Percentiles rank a stretch among this genome's conserved stretches.
Evolutionary conservation across 441 rosid species (phyloP).

Genomic region (Gossypium trilobum): DNA sequence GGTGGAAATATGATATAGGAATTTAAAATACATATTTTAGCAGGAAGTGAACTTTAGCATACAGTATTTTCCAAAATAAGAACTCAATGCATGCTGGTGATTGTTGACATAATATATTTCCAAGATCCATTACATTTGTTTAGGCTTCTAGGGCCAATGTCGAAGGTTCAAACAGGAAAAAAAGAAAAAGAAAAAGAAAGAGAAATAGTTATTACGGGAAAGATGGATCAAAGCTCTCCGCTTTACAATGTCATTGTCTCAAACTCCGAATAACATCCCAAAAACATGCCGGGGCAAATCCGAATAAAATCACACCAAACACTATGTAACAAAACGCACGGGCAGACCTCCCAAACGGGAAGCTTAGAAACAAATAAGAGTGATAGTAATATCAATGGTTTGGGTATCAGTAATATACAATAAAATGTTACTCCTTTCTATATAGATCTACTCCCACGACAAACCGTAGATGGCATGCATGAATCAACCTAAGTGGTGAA

Average conservation of each 20-base stretch:
- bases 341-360: slow-evolving; percentile 7
- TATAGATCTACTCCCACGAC: slow-evolving; percentile 7
- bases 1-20: not conserved
- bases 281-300: slow-evolving; percentile 27
- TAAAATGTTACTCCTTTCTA: slow-evolving; percentile 20
- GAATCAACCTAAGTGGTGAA: slow-evolving; percentile 2
- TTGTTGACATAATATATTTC: not conserved
- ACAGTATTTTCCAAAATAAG: not conserved
- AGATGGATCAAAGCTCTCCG: slow-evolving; percentile 4
- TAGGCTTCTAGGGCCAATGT: not conserved
- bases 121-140: not conserved
- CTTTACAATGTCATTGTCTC: slow-evolving; percentile 8
- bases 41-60: not conserved
- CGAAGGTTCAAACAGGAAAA: not conserved
- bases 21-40: not conserved
- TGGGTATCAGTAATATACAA: slow-evolving; percentile 28
- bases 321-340: slow-evolving; percentile 18
- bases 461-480: not conserved
- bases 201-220: slow-evolving; percentile 17
- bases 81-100: not conserved
- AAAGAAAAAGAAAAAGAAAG: not conserved
- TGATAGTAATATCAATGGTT: not conserved
- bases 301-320: slow-evolving; percentile 32
- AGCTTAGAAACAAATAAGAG: not conserved
- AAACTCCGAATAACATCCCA: slow-evolving; percentile 20